Percentiles rank a stretch among this genome's conserved stretches.
phyloP scores from a whole-genome alignment of 495 filamentous ascomycete species.

The Symbiotaphrina buchneri region DNA sequence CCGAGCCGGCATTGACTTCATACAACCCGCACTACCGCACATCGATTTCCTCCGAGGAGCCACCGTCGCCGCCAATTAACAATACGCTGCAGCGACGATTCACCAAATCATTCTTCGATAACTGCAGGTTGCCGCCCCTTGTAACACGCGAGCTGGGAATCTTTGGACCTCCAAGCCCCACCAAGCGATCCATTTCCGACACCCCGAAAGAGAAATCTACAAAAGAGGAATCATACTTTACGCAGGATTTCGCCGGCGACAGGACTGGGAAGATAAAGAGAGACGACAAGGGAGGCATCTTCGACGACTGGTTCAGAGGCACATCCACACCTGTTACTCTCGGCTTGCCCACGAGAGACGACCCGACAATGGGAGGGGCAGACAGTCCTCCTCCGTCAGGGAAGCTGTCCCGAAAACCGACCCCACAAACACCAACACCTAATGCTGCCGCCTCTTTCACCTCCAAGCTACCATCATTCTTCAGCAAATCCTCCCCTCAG shows the following conservation, averaged over 20 bases:
- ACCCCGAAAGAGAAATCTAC: no score
- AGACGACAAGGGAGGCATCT: constrained; percentile 17
- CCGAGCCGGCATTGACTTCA: no score
- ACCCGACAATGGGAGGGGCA: constrained; percentile 7
- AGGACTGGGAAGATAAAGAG: constrained; percentile 7
- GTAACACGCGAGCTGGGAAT: no score
- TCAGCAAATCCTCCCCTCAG: constrained; percentile 10
- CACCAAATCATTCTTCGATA: no score
- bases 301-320: constrained; percentile 29
- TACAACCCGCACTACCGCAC: no score
- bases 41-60: no score
- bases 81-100: no score
- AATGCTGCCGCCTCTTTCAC: constrained; percentile 5
- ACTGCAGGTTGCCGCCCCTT: no score
- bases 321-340: constrained; percentile 23
- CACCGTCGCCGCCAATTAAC: no score
- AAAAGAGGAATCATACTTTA: constrained; percentile 1
- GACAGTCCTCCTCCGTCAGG: constrained; percentile 5
- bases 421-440: background rate
- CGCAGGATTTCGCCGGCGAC: background rate
- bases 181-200: no score
- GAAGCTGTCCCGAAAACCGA: background rate
- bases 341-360: constrained; percentile 9
- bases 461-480: no score
- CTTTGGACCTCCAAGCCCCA: no score